Evolutionary conservation across 345 rosid species (phyloP).

Genomic region (Raphanus raphanistrum): DNA sequence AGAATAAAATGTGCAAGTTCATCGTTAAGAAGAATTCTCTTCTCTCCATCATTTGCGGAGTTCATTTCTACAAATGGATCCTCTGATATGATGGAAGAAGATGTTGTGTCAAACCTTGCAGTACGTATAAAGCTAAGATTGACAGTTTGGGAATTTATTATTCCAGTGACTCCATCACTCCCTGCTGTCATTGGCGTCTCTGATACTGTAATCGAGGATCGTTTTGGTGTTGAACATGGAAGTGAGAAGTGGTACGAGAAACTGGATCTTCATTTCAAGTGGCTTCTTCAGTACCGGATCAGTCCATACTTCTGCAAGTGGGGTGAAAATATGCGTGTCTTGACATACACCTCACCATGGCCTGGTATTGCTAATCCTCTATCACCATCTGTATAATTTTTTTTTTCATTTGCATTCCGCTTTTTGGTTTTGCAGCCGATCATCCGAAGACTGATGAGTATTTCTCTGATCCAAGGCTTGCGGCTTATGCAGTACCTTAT

Average conservation of each 20-base stretch:
- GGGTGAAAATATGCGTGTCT: conserved; percentile 91
- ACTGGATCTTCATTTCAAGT: conserved; percentile 79
- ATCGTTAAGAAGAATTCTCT: conserved; percentile 77
- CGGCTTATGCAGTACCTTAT: conserved; percentile 92
- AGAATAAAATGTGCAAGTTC: conserved; percentile 74
- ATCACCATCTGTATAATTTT: not conserved
- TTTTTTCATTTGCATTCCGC: conserved; percentile 1
- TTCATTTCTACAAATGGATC: conserved; percentile 74
- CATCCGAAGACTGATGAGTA: conserved; percentile 92
- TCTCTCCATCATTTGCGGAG: conserved; percentile 85
- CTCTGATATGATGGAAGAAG: conserved; percentile 93
- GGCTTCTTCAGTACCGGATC: conserved; percentile 93
- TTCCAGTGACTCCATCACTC: conserved; percentile 93
- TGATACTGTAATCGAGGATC: conserved; percentile 95
- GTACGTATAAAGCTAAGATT: conserved; percentile 73
- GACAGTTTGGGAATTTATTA: conserved; percentile 90
- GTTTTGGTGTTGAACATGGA: conserved; percentile 87
- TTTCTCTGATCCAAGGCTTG: conserved; percentile 81
- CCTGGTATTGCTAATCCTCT: conserved; percentile 56
- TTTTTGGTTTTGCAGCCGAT: conserved; percentile 57
- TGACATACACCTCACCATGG: conserved; percentile 97
- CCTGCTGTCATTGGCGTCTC: conserved; percentile 98
- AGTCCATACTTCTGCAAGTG: conserved; percentile 95
- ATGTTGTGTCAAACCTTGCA: conserved; percentile 77
- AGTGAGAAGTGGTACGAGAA: conserved; percentile 78